Base-by-base conservation (phyloP, 257 asterid species). In the Osmanthus fragrans region DNA sequence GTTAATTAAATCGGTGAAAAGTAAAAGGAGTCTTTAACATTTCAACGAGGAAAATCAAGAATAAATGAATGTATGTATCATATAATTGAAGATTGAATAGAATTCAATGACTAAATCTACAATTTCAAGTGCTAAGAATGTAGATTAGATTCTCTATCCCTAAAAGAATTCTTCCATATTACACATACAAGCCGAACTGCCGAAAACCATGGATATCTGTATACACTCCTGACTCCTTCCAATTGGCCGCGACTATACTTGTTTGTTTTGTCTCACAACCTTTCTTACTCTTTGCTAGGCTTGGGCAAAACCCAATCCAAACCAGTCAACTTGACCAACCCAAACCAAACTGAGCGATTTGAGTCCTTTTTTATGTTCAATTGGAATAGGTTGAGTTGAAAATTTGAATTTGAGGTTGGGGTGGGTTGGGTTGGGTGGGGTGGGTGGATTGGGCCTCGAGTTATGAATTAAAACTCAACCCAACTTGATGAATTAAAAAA, bases 211-310 rank as follows among this genome's bases (percentile, higher is more conserved):
- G 98, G 99, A 82, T 85, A 96, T 83, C 98, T 87, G 77, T 96
- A 93, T 34, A 96, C 97, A 76, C 99, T 96, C 69, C 99, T 85
- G 96, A 76, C 99, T 96, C 69, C 99, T 85, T 21, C 99, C 98
- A 6, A 84, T 67, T 3, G 98, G 98, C 42, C 98, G 92, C 1
- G 93, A 88, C 86, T 93, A 89, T 36, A 93, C 96, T 73, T 96
- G 87, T 86, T 93, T 96, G 32, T 84, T 96, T 86, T 96, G 99
- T 70, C 96, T 90, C 40, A 93, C 95, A 4, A 96, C 98, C 83
- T 93, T 96, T 85, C 97, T 88, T 76, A n/a, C n/a, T n/a, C n/a
- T n/a, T n/a, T n/a, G n/a, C n/a, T n/a, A n/a, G n/a, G n/a, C n/a
- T n/a, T n/a, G n/a, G n/a, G n/a, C n/a, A n/a, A n/a, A n/a, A n/a